Base-by-base conservation (phyloP, 2,329 filamentous ascomycete genomes). In the Teratosphaeria zuluensis region DNA sequence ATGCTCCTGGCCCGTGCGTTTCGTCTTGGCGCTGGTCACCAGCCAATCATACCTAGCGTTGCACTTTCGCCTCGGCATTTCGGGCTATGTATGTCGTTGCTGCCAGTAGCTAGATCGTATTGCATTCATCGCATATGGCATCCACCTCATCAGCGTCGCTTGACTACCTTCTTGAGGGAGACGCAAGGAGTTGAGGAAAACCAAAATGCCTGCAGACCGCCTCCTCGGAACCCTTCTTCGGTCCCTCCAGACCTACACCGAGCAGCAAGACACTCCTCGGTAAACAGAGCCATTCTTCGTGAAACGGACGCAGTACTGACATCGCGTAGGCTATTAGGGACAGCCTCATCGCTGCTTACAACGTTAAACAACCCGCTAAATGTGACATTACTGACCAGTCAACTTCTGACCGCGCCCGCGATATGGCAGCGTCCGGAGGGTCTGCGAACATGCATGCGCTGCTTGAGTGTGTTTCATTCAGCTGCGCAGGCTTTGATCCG, bases 321-420 rank as follows among this genome's bases (percentile, higher is more conserved):
- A 9, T 28, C 21, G 6, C 35, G 3, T 64, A 77, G 73, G 61
- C 74, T 86, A 33, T 78, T 88, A 67, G 84, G 81, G 62, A 87
- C 85, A 52, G 88, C 87, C 16, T 80, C 83, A 19, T 82, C 84
- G 46, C 81, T 91, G 32, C 79, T 92, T 58, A 82, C 84, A 16
- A 82, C 82, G 54, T 82, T 91, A 56, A 84, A 84, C 61, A 91
- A 91, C 68, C 87, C 87, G 14, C 80, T 89, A 58, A 92, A 92
- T 71, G 79, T 90, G 66, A 83, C 84, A 48, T 78, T 91, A 12
- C 79, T 91, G 57, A 88, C 87, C 0, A 86, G 85, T 30, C 87
- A 91, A 64, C 79, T 90, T 5, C 80, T 91, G 53, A 82, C 81
- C 1, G 85, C 88, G 0, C 87, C 86, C 2, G 85, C 87, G 8